Percentiles rank a stretch among this genome's conserved stretches.
Conservation (phyloP, 805 yeast genomes). For the Kazachstania psychrophila region DNA sequence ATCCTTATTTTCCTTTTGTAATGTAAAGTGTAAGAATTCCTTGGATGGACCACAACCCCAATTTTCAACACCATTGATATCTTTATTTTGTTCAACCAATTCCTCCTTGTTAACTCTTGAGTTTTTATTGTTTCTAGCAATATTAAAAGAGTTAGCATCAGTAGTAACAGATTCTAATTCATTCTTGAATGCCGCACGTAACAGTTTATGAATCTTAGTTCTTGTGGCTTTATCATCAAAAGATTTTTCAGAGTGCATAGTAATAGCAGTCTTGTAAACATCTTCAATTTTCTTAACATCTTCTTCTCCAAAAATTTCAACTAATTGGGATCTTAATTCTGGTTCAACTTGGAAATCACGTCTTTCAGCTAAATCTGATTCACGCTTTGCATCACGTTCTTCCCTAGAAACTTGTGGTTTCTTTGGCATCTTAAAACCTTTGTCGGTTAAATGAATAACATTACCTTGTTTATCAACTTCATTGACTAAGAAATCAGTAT, state of each 20-base stretch:
- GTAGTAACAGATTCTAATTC: conserved; percentile 76
- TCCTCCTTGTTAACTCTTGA: conserved; percentile 33
- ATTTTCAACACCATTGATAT: conserved; percentile 45
- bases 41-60: conserved; percentile 69
- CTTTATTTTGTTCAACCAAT: conserved; percentile 30
- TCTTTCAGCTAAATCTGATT: conserved; percentile 24
- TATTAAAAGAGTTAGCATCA: conserved; percentile 50
- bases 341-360: conserved; percentile 36
- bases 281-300: conserved; percentile 49
- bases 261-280: conserved; percentile 45
- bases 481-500: conserved; percentile 88
- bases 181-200: conserved; percentile 65
- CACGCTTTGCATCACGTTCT: conserved; percentile 31
- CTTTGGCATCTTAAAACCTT: conserved; percentile 54
- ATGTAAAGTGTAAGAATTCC: conserved; percentile 61
- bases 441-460: conserved; percentile 67
- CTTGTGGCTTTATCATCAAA: conserved; percentile 66
- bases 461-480: conserved; percentile 64
- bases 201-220: conserved; percentile 65
- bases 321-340: conserved; percentile 40
- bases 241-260: conserved; percentile 46
- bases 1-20: conserved; percentile 92
- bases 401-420: conserved; percentile 36
- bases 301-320: conserved; percentile 47
- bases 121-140: conserved; percentile 44